Evolutionary conservation across 164 flowering plant genomes (phyloP), one percentile per base, ranked within the genome.

Genomic region (Kalanchoe fedtschenkoi): DNA sequence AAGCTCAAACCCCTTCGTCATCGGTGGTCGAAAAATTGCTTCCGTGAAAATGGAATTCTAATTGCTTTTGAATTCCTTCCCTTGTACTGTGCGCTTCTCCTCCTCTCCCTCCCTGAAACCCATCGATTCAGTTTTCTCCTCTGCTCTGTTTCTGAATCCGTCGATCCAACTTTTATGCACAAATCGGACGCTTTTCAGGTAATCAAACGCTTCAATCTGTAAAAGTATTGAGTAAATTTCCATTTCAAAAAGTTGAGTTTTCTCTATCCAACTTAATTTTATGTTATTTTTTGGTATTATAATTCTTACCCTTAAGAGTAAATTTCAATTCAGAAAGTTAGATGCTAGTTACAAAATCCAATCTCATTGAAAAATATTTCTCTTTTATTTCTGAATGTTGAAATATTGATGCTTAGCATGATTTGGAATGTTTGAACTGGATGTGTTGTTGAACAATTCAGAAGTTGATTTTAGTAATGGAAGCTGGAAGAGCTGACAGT

Each of bases 391-490:
- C 51, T 44, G 8, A 44, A 44, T n/a, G 8, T n/a, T 42, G n/a
- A 24, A 6, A 19, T n/a, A 1, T 44, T 44, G n/a, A n/a, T n/a
- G n/a, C n/a, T n/a, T n/a, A n/a, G n/a, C n/a, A n/a, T 39, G 43
- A 39, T 39, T 9, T 4, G 9, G 9, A 17, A 39, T 39, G 5
- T 4, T 39, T 39, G 13, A n/a, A n/a, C n/a, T 39, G 1, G 43
- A 39, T 2, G 15, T 9, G 44, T 43, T 43, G 51, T 7, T n/a
- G 51, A 43, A 43, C 5, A 11, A 14, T 16, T 58, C 41, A 69
- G 55, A 64, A 60, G 39, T 59, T 35, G 58, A 5, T 60, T 42
- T 66, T 33, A 30, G 58, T 70, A 35, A 69, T 66, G 73, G 73
- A 72, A 63, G 58, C 64, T 68, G 71, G 62, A 60, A 66, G 51